phyloP scores from a whole-genome alignment of 2,329 filamentous ascomycete genomes.

The Nigrograna mackinnonii region DNA sequence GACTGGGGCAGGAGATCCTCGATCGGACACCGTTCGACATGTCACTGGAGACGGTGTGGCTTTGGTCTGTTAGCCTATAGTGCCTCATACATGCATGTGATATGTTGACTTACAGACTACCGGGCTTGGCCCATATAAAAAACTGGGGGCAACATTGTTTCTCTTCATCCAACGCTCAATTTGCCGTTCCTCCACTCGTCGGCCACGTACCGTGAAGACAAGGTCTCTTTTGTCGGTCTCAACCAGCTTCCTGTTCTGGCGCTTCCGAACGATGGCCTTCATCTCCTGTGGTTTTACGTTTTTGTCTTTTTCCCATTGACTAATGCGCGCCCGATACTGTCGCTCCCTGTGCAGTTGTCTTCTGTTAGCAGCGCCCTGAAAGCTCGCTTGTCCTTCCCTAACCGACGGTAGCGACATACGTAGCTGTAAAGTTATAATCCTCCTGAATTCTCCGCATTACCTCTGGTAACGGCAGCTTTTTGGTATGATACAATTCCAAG shows the following conservation, averaged over 20 bases:
- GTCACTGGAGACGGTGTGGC: conserved; percentile 20
- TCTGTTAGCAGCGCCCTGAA: conserved; percentile 3
- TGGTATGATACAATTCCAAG: conserved; percentile 12
- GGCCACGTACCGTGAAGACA: conserved; percentile 14
- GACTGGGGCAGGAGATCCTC: conserved; percentile 10
- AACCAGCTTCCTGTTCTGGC: conserved; percentile 18
- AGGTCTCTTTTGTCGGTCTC: conserved; percentile 13
- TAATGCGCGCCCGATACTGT: conserved; percentile 22
- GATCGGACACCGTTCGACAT: conserved; percentile 17
- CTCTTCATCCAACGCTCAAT: conserved; percentile 24
- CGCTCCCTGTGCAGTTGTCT: conserved; percentile 11
- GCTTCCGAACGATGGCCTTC: conserved; percentile 22
- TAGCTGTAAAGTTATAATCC: conserved; percentile 15
- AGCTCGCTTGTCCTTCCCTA: background rate
- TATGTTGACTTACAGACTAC: conserved; percentile 18
- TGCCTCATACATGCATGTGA: background rate
- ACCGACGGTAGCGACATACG: conserved; percentile 21
- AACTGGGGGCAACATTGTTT: conserved; percentile 13
- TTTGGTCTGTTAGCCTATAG: conserved; percentile 11
- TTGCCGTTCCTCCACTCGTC: conserved; percentile 15
- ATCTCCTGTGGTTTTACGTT: conserved; percentile 23
- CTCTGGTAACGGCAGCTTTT: conserved; percentile 8
- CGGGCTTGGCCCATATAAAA: conserved; percentile 18
- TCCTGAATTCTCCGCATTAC: conserved; percentile 13
- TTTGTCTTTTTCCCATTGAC: conserved; percentile 21